Base-by-base conservation (phyloP, 768 basidiomycete genomes). In the Amanita jacksonii region DNA sequence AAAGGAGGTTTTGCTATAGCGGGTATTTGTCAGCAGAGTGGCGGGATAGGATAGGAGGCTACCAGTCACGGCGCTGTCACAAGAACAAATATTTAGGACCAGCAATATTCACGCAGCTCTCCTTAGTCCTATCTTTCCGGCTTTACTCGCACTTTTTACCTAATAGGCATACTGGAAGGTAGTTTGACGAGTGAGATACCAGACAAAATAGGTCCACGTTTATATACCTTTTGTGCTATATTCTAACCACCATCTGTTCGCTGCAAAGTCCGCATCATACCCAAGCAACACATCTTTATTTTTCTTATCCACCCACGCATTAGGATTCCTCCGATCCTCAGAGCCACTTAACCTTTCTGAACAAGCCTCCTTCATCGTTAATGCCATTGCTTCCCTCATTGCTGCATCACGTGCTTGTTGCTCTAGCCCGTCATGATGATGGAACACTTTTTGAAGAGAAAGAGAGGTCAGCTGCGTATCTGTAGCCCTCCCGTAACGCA, bases 281-380 rank as follows among this genome's bases (percentile, higher is more conserved):
- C 66, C 66, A 54, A 77, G 78, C 52, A 73, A 67, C 5, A 48
- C 50, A 38, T 32, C 52, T 38, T 57, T 73, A 64, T 73, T 76
- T 41, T 52, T 57, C 52, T 63, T 65, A 52, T 81, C 77, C 3
- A 72, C 76, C 73, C 76, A 77, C 49, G 74, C 66, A 47, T 79
- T 78, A 45, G 65, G 62, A 50, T 55, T 56, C 43, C 31, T 12
- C 12, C 68, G 69, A 20, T 54, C 59, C 12, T 22, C 43, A 36
- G 43, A 37, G 28, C 39, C 32, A 41, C 48, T 38, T 20, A 23
- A 47, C 51, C 34, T 18, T 49, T 55, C 41, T 38, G 55, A 52
- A 2, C 47, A 38, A 16, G 43, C 60, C 45, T 55, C 52, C 34
- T 53, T 43, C 45, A 71, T 45, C 41, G 66, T 68, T 1, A 51